Evolutionary conservation across 1,139 yeast species (phyloP), one percentile per base, ranked within the genome.

Genomic region (Blastobotrys serpentis): DNA sequence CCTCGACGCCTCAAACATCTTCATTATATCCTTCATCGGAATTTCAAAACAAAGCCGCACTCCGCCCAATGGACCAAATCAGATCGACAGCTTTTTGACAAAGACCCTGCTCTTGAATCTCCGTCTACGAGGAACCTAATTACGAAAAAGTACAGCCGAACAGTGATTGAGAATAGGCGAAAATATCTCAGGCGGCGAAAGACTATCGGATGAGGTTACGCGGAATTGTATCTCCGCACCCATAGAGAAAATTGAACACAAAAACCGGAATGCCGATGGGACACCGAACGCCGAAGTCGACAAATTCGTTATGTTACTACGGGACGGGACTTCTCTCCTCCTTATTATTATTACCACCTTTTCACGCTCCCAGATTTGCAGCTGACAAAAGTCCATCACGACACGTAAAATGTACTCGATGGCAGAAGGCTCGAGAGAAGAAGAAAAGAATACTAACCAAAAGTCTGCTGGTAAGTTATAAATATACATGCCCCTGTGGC

Each of bases 1-100:
- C 14, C 44, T 23, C 23, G 44, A 37, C 37, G 48, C 19, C 19
- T 32, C 42, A 11, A 48, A 17, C 13, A 48, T 10, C 17, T 37
- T 33, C 36, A 44, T 33, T 36, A 44, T 48, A 36, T 36, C 16
- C 40, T 42, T 14, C 26, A 42, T 16, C 7, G 32, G 4, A 21
- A 29, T 18, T 42, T 25, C 17, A 17, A 21, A 7, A 25, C 21
- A 17, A 29, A 42, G 18, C 25, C 40, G 7, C 39, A 25, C 14
- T 13, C 26, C 14, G 17, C 17, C 5, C 37, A 30, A 7, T 42
- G 45, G 45, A 17, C 32, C 3, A 14, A 32, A 13, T 11, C 18
- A 3, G 45, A 42, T 21, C 45, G 45, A 26, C 17, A 11, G 16
- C n/a, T 29, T 5, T 42, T 42, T 14, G 45, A 42, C 23, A 10